A percentile compares a stretch with the other conserved stretches of the same genome.
These are phyloP conservation scores for Kodamaea anthophila DNA, from an alignment of 1,139 yeast species.

Conservation along the genomic window DNA sequence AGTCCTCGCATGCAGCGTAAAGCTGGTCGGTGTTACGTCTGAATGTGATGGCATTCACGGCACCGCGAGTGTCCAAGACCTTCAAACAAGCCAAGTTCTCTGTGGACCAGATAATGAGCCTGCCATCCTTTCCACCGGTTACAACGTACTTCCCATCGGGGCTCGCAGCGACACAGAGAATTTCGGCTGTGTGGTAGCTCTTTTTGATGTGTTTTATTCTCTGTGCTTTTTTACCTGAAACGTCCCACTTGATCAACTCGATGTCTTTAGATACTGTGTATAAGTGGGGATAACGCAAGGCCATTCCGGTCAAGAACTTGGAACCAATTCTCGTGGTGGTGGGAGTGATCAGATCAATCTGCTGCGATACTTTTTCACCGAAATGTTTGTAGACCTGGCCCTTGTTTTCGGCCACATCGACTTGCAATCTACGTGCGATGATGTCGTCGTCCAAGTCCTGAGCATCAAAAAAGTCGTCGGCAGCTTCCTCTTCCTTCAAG, in stretches of 20 bases:
- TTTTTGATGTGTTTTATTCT: constrained; percentile 63
- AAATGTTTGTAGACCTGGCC: constrained; percentile 74
- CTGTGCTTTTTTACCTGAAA: constrained; percentile 41
- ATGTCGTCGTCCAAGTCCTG: constrained; percentile 85
- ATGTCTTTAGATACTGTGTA: constrained; percentile 83
- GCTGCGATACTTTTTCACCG: constrained; percentile 41
- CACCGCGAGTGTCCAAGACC: constrained; percentile 71
- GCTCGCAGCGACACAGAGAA: constrained; percentile 73
- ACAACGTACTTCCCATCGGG: constrained; percentile 85
- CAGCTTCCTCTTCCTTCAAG: constrained; percentile 49
- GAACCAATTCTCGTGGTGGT: constrained; percentile 53
- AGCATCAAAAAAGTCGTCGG: constrained; percentile 77
- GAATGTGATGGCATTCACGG: constrained; percentile 67
- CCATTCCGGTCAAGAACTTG: constrained; percentile 48
- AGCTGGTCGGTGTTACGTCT: constrained; percentile 78
- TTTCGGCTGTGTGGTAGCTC: constrained; percentile 71
- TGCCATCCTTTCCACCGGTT: constrained; percentile 83
- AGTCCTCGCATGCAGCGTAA: constrained; percentile 89
- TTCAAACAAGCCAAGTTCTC: constrained; percentile 71
- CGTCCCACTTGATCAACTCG: constrained; percentile 72
- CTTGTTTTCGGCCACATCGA: constrained; percentile 84
- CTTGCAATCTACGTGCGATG: constrained; percentile 69
- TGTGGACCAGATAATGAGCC: constrained; percentile 79
- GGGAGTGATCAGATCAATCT: constrained; percentile 35
- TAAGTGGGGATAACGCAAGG: constrained; percentile 52